Base-by-base conservation (phyloP, 805 yeast genomes). In the Citeromyces nyonsensis region DNA sequence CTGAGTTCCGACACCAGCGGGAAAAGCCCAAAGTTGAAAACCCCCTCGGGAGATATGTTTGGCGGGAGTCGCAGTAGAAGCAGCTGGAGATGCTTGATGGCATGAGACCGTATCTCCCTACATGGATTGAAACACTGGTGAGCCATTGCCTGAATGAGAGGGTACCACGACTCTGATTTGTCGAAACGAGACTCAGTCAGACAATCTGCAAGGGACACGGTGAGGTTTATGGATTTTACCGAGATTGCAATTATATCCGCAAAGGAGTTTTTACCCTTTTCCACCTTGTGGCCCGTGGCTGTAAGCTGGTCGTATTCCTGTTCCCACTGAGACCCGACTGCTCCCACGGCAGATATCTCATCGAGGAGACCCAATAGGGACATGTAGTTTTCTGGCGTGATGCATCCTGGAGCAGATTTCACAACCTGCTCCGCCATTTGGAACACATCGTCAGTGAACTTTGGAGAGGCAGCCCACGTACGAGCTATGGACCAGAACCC, bases 91-190 rank as follows among this genome's bases (percentile, higher is more conserved):
- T 69, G 51, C 13, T 63, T 61, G 28, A 84, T 52, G 0, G 94
- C 86, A 49, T 64, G 69, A 0, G 66, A 52, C 26, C 94, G 59
- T 8, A 85, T 58, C 45, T 81, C 85, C 18, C 82, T 60, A 48
- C 94, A 82, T 12, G 95, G 94, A 44, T 85, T 85, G 48, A 79
- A 66, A 48, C 95, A 81, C 49, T 86, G 95, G 44, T 80, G 88
- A 0, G 91, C 84, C 34, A 85, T 60, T 0, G 93, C 93, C 47
- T 83, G 88, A 20, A 80, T 61, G 38, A 82, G 58, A 1, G 94
- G 78, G 40, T 66, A 67, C 42, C 71, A 58, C 13, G 56, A 44
- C 38, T 56, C 63, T 27, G 52, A 60, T 6, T 29, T 26, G 10
- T 26, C 26, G 5, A 6, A 10, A 29, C 52, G 52, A 1, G 47